Percentiles rank a stretch among this genome's conserved stretches.
These are phyloP conservation scores for Blastosporella zonata DNA, from an alignment of 1,284 basidiomycete species.

Conservation along the genomic window DNA sequence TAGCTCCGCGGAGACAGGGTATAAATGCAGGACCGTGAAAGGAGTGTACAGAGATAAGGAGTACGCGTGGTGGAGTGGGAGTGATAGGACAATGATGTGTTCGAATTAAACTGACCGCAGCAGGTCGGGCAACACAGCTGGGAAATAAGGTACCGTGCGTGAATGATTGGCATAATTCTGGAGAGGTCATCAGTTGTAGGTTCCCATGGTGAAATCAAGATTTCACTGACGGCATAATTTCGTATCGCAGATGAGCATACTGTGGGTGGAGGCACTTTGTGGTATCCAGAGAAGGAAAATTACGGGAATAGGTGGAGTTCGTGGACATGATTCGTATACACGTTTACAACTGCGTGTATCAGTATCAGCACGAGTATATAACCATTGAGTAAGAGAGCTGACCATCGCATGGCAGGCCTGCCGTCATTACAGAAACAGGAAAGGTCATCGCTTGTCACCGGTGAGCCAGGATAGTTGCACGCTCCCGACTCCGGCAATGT, in stretches of 20 bases:
- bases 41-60: slow-evolving; percentile 9
- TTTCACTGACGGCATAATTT: slow-evolving; percentile 20
- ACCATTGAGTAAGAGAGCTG: background rate
- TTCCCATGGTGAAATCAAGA: background rate
- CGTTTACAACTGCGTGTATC: slow-evolving; percentile 9
- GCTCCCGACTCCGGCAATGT: slow-evolving; percentile 70
- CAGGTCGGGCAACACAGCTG: slow-evolving; percentile 7
- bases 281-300: slow-evolving; percentile 11
- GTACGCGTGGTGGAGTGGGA: slow-evolving; percentile 9
- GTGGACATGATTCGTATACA: slow-evolving; percentile 15
- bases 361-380: background rate
- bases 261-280: slow-evolving; percentile 6
- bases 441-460: slow-evolving; percentile 54
- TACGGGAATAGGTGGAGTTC: slow-evolving; percentile 14
- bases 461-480: slow-evolving; percentile 71
- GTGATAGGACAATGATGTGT: slow-evolving; percentile 10
- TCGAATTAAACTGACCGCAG: slow-evolving; percentile 9
- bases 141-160: slow-evolving; percentile 9
- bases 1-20: slow-evolving; percentile 12
- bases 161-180: slow-evolving; percentile 16
- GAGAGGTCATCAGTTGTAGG: background rate
- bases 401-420: slow-evolving; percentile 9
- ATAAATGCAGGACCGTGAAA: slow-evolving; percentile 7
- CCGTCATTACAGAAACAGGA: slow-evolving; percentile 2
- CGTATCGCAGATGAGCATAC: slow-evolving; percentile 18